Conservation (phyloP, 179 eudicot genomes). For the Heliamphora pulchella region DNA sequence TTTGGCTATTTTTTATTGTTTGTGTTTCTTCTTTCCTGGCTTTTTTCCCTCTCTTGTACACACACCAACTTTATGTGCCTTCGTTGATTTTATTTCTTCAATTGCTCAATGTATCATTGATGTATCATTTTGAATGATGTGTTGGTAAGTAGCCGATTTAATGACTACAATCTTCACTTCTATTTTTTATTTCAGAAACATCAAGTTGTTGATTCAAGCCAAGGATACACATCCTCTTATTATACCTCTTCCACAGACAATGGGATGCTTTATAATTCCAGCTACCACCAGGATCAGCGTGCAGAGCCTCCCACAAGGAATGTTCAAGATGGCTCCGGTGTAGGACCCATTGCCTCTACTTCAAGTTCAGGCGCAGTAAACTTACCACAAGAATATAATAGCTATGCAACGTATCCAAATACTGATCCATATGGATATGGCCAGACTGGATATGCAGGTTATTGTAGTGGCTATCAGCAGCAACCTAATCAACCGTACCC, state of each 20-base stretch:
- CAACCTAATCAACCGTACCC: conserved; percentile 64
- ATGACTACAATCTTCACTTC: background rate
- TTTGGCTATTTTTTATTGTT: background rate
- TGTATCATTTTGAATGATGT: background rate
- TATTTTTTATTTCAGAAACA: conserved; percentile 27
- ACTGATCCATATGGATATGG: conserved; percentile 61
- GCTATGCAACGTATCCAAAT: conserved; percentile 50
- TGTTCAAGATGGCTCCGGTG: conserved; percentile 48
- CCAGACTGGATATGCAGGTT: conserved; percentile 62
- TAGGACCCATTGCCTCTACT: conserved; percentile 38
- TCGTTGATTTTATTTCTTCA: background rate
- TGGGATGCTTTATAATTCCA: conserved; percentile 39
- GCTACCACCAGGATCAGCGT: conserved; percentile 46
- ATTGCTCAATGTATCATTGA: background rate
- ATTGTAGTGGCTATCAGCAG: conserved; percentile 78
- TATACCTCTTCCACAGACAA: conserved; percentile 41
- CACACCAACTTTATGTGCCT: background rate
- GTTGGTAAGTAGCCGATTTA: conserved; percentile 1
- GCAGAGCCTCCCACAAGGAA: conserved; percentile 34
- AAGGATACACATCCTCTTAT: conserved; percentile 53
- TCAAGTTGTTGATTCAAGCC: conserved; percentile 41
- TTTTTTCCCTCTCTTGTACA: background rate
- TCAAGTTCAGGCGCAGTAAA: conserved; percentile 50
- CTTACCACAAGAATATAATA: conserved; percentile 54
- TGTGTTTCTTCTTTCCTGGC: background rate